Base-by-base conservation (phyloP, 2,329 filamentous ascomycete genomes). In the Trichoderma sp. region DNA sequence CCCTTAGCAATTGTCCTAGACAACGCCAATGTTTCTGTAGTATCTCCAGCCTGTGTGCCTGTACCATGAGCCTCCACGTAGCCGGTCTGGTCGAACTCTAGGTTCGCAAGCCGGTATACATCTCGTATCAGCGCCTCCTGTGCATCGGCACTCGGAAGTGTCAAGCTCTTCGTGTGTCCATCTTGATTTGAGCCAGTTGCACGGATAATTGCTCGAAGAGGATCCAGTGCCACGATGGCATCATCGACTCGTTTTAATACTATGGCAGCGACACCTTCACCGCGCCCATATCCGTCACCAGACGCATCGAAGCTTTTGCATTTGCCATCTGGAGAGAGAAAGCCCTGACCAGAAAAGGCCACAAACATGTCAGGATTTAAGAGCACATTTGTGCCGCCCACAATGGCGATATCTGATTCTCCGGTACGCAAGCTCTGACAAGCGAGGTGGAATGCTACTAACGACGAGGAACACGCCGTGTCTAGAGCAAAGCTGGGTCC, bases 251-350 rank as follows among this genome's bases (percentile, higher is more conserved):
- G 82, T 78, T 89, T 90, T 9, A 90, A 73, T 2, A 89, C 74
- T 1, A 90, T 74, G 17, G 84, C 80, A 0, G 81, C 85, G 23
- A 85, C 78, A 0, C 87, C 88, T 75, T 91, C 88, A 1, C 87
- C 88, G 6, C 88, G 82, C 3, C 28, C 43, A 2, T 47, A 47
- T 11, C 43, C 43, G 17, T 47, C 43, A 2, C 43, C 43, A 0
- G 43, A 47, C 43, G 43, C 43, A 20, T 47, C 43, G 17, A 47
- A 47, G 9, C 43, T 47, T 47, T 47, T 47, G 43, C 43, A 47
- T 2, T 47, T 47, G 43, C 43, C 43, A 47, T 47, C 43, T 47
- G 43, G 43, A 20, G 43, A 47, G 43, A 47, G 43, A 15, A 47
- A 47, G 17, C 43, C 43, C 17, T 47, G 43, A 11, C 43, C 43